A percentile compares a stretch with the other conserved stretches of the same genome.
These are phyloP conservation scores for Phalaenopsis hybrid DNA, from an alignment of 116 monocot genomes.

Conservation along the genomic window DNA sequence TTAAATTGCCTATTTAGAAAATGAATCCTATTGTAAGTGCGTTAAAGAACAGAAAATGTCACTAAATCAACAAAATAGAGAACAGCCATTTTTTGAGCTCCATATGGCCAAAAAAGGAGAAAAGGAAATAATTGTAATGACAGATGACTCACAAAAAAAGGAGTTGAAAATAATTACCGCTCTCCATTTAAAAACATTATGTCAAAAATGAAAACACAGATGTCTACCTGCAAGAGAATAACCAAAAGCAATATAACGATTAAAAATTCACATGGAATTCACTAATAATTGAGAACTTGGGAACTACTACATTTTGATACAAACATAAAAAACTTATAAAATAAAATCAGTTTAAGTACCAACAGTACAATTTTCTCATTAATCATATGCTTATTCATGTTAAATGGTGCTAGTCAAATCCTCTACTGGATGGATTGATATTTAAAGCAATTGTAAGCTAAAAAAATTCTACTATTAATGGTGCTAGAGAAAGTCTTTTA, in stretches of 20 bases:
- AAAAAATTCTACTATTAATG: neutral
- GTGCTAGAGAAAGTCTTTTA: neutral
- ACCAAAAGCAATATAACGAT: slow-evolving; percentile 1
- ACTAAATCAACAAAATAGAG: neutral
- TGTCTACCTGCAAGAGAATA: slow-evolving; percentile 77
- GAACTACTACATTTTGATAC: neutral
- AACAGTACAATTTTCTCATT: neutral
- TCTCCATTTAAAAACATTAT: slow-evolving; percentile 75
- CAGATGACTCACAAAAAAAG: neutral
- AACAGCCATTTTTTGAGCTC: neutral
- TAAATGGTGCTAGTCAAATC: neutral
- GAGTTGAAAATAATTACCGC: slow-evolving; percentile 39
- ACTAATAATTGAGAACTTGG: neutral
- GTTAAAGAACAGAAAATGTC: neutral
- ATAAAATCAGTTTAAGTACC: neutral
- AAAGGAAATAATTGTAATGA: neutral
- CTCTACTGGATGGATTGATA: neutral
- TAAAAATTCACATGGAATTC: neutral
- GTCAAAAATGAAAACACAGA: slow-evolving; percentile 94
- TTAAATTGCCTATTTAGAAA: neutral
- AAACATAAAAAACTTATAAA: neutral
- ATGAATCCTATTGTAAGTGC: neutral
- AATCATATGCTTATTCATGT: neutral
- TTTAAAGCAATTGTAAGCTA: neutral
- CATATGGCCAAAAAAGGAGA: neutral